Conservation (phyloP, 2,329 filamentous ascomycete species). For the Coniochaeta pulveracea region DNA sequence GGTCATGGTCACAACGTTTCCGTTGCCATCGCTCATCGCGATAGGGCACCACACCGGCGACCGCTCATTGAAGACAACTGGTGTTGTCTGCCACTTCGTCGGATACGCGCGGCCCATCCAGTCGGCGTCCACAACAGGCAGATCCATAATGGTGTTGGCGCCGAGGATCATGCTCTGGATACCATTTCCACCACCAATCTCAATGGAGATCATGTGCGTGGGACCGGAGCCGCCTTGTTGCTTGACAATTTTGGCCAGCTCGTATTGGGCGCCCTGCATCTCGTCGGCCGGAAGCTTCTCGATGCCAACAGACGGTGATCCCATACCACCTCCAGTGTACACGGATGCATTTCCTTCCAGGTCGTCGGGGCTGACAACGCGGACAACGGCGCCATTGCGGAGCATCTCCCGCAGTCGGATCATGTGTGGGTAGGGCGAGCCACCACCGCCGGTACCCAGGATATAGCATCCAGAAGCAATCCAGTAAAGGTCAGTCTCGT, state of each 20-base stretch:
- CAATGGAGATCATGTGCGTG: slow-evolving; percentile 49
- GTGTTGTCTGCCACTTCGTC: slow-evolving; percentile 43
- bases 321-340: slow-evolving; percentile 44
- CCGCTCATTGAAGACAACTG: slow-evolving; percentile 37
- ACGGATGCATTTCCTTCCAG: slow-evolving; percentile 38
- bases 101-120: slow-evolving; percentile 47
- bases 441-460: slow-evolving; percentile 49
- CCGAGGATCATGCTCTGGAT: slow-evolving; percentile 46
- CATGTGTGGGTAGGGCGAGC: slow-evolving; percentile 39
- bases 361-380: slow-evolving; percentile 37
- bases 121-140: slow-evolving; percentile 41
- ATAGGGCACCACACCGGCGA: slow-evolving; percentile 32
- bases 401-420: slow-evolving; percentile 39
- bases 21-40: slow-evolving; percentile 39
- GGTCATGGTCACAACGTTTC: slow-evolving; percentile 37
- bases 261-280: slow-evolving; percentile 35
- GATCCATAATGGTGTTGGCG: slow-evolving; percentile 36
- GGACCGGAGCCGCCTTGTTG: slow-evolving; percentile 29
- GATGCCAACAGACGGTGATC: slow-evolving; percentile 47
- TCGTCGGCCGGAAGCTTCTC: slow-evolving; percentile 50
- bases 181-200: slow-evolving; percentile 58
- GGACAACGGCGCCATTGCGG: slow-evolving; percentile 34
- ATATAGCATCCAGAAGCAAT: slow-evolving; percentile 49
- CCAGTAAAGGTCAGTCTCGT: slow-evolving; percentile 44
- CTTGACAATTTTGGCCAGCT: slow-evolving; percentile 43